Base-by-base conservation (phyloP, 2,329 filamentous ascomycete species). In the Cyphellophora europaea region DNA sequence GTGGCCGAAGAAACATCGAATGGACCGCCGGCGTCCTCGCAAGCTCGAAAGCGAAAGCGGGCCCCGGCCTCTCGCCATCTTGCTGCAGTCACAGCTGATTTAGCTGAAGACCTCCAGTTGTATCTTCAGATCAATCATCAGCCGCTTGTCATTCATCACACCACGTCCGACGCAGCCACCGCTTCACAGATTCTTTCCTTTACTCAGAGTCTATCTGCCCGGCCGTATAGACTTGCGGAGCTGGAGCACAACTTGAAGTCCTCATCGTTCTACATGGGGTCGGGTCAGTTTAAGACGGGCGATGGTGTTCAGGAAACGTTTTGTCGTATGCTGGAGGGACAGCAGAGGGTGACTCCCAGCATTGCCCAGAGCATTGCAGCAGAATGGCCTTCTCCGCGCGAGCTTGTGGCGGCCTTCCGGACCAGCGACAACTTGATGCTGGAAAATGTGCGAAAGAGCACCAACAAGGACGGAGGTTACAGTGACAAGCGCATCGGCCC, bases 201-300 rank as follows among this genome's bases (percentile, higher is more conserved):
- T 49, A 89, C 84, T 0, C 79, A 87, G 50, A 79, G 89, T 53
- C 77, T 89, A 32, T 82, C 80, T 5, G 82, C 78, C 1, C 75
- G 82, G 14, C 83, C 82, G 0, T 88, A 88, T 55, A 74, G 74
- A 11, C 54, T 50, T 5, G 59, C 66, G 36, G 54, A 59, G 19
- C 61, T 63, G 35, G 66, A 70, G 2, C 52, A 62, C 2, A 64
- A 69, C 10, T 76, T 64, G 11, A 57, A 63, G 46, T 55, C 61
- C 3, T 58, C 74, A 2, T 67, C 72, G 0, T 89, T 89, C 54
- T 88, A 82, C 58, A 87, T 88, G 79, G 82, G 85, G 35, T 65
- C 67, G 1, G 83, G 83, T 0, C 83, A 89, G 57, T 79, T 89
- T 27, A 75, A 74, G 36, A 73, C 77, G 0, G 83, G 83, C 17